A percentile compares a stretch with the other conserved stretches of the same genome.
phyloP scores from a whole-genome alignment of 1,139 yeast genomes.

The Candida pseudoviswanathii region DNA sequence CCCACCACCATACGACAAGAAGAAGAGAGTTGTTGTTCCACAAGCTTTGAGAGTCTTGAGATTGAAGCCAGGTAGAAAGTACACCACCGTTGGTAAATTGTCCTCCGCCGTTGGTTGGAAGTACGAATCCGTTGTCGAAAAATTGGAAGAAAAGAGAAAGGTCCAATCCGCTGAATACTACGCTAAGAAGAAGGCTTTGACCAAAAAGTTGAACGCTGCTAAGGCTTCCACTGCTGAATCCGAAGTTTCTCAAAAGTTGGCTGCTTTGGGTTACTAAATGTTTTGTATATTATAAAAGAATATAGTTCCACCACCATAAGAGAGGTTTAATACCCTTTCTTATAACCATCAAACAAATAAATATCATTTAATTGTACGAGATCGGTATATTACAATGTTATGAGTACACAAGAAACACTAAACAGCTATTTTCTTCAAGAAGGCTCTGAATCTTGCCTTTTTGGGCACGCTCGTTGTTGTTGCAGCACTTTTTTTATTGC shows the following conservation, averaged over 20 bases:
- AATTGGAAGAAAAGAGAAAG: slow-evolving; percentile 99
- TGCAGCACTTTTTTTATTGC: too few species aligned
- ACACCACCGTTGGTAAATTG: slow-evolving; percentile 97
- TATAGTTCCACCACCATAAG: slow-evolving; percentile 4
- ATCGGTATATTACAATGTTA: not conserved
- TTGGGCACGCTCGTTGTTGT: not conserved
- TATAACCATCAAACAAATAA: slow-evolving; percentile 1
- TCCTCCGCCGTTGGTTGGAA: slow-evolving; percentile 99
- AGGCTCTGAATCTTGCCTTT: not conserved
- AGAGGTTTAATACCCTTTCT: not conserved
- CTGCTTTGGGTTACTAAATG: slow-evolving; percentile 75
- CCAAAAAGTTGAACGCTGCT: slow-evolving; percentile 89
- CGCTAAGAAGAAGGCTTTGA: slow-evolving; percentile 96
- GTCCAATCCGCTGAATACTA: slow-evolving; percentile 98
- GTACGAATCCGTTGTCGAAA: slow-evolving; percentile 96
- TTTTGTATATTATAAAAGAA: slow-evolving; percentile 7
- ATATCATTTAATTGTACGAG: slow-evolving; percentile 8
- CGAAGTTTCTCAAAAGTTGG: slow-evolving; percentile 74
- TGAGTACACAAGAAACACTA: not conserved
- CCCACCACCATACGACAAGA: slow-evolving; percentile 99
- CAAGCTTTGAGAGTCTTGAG: slow-evolving; percentile 99
- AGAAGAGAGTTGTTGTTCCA: slow-evolving; percentile 99
- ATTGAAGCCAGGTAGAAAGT: slow-evolving; percentile 99
- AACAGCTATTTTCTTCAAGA: slow-evolving; percentile 6
- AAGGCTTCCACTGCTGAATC: slow-evolving; percentile 76